A percentile compares a stretch with the other conserved stretches of the same genome.
Evolutionary conservation across 2,329 filamentous ascomycete species (phyloP).

Genomic region (Exophiala bonariae): DNA sequence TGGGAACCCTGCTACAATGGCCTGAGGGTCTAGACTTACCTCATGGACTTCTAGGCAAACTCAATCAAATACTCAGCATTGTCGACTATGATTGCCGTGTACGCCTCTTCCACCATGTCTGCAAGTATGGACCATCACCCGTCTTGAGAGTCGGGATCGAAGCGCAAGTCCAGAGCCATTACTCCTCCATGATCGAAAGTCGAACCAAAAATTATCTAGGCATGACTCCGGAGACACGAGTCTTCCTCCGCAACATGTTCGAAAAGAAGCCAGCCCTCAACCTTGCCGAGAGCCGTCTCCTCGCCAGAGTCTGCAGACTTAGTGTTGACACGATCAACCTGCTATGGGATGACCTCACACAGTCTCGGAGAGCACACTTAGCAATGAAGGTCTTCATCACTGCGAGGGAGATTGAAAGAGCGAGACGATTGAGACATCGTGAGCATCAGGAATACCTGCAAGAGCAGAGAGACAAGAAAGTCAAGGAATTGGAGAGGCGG

Average conservation of each 20-base stretch:
- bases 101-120: conserved; percentile 21
- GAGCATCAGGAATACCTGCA: too few relatives aligned
- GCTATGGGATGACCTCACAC: conserved; percentile 18
- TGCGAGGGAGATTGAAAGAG: conserved; percentile 17
- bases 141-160: conserved; percentile 18
- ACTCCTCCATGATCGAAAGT: conserved; percentile 13
- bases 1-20: conserved; percentile 17
- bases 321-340: conserved; percentile 12
- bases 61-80: conserved; percentile 19
- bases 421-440: not conserved
- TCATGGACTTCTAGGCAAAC: conserved; percentile 9
- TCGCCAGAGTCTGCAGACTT: conserved; percentile 13
- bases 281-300: conserved; percentile 7
- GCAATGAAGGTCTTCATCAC: conserved; percentile 21
- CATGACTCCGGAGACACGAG: conserved; percentile 15
- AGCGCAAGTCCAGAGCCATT: conserved; percentile 10
- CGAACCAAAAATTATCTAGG: conserved; percentile 12
- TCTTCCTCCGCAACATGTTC: conserved; percentile 13
- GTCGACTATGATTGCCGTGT: conserved; percentile 18
- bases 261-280: conserved; percentile 6
- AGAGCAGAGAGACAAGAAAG: too few relatives aligned
- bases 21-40: conserved; percentile 5
- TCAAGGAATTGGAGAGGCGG: too few relatives aligned
- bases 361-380: conserved; percentile 1
- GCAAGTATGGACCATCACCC: conserved; percentile 19